These are phyloP conservation scores for Paxillus involutus DNA, from an alignment of 768 basidiomycete genomes.

Conservation along the genomic window DNA sequence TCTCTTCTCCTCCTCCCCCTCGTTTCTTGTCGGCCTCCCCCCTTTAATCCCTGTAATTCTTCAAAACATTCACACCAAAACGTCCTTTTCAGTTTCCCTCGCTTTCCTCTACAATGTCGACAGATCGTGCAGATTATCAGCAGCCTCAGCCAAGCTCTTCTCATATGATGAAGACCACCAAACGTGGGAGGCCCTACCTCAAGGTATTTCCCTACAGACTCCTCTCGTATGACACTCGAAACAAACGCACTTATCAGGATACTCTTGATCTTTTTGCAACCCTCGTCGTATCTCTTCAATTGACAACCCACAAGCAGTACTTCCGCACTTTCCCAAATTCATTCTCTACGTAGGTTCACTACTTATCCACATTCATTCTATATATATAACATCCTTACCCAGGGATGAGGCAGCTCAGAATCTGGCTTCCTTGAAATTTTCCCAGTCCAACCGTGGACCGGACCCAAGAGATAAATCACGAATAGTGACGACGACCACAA, in stretches of 20 bases:
- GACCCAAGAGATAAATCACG: conserved; percentile 98
- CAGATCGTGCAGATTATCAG: conserved; percentile 37
- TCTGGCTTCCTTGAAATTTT: conserved; percentile 94
- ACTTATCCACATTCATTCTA: background rate
- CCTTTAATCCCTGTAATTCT: conserved; percentile 26
- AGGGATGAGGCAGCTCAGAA: conserved; percentile 96
- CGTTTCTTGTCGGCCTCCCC: conserved; percentile 21
- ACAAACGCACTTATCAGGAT: conserved; percentile 54
- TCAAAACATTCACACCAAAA: conserved; percentile 9
- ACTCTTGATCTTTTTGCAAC: conserved; percentile 98
- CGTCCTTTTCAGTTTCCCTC: conserved; percentile 8
- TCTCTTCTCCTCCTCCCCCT: conserved; percentile 31
- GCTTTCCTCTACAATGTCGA: conserved; percentile 34
- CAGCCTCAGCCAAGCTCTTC: conserved; percentile 64
- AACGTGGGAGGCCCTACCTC: conserved; percentile 90
- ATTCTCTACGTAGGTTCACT: conserved; percentile 82
- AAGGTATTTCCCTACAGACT: conserved; percentile 54
- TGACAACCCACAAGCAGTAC: conserved; percentile 90
- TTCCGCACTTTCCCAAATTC: conserved; percentile 94
- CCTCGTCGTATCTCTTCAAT: conserved; percentile 88
- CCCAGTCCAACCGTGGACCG: conserved; percentile 96
- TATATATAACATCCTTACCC: conserved; percentile 11
- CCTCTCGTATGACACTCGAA: conserved; percentile 9
- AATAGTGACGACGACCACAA: conserved; percentile 98
- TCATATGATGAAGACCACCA: conserved; percentile 99